A percentile compares a stretch with the other conserved stretches of the same genome.
Conservation (phyloP, 2,329 filamentous ascomycete genomes). For the Mariannaea elegans region DNA sequence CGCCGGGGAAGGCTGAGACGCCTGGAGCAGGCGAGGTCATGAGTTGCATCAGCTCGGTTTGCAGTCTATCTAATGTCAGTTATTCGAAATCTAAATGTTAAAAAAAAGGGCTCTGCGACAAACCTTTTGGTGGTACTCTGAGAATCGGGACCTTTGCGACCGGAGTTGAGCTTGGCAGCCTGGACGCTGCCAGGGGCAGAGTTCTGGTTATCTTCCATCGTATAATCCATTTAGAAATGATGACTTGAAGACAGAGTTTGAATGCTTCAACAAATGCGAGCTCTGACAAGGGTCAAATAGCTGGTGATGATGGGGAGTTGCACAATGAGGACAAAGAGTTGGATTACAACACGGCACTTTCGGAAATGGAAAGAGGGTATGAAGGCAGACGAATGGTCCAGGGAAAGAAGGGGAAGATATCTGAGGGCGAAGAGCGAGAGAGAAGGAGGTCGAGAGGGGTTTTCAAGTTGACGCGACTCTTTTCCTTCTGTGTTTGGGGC, state of each 20-base stretch:
- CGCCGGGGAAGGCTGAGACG: slow-evolving; percentile 92
- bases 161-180: slow-evolving; percentile 67
- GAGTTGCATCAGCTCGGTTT: slow-evolving; percentile 97
- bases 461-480: slow-evolving; percentile 9
- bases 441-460: slow-evolving; percentile 1
- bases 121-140: slow-evolving; percentile 84
- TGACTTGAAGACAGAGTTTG: slow-evolving; percentile 14
- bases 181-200: slow-evolving; percentile 69
- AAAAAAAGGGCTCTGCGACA: slow-evolving; percentile 26
- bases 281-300: slow-evolving; percentile 10
- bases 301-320: slow-evolving; percentile 9
- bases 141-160: slow-evolving; percentile 68
- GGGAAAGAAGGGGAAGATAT: slow-evolving; percentile 7
- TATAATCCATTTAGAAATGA: slow-evolving; percentile 51
- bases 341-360: slow-evolving; percentile 27
- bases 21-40: slow-evolving; percentile 96
- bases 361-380: slow-evolving; percentile 31
- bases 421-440: neutral
- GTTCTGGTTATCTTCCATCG: slow-evolving; percentile 70
- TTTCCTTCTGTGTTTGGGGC: neutral
- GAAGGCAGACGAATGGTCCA: slow-evolving; percentile 21
- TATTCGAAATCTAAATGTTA: neutral
- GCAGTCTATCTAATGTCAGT: slow-evolving; percentile 68
- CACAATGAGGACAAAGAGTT: slow-evolving; percentile 9
- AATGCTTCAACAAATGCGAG: slow-evolving; percentile 1